A percentile compares a stretch with the other conserved stretches of the same genome.
Conservation (phyloP, 352 stramenopile species). For the Pythium apleroticum region DNA sequence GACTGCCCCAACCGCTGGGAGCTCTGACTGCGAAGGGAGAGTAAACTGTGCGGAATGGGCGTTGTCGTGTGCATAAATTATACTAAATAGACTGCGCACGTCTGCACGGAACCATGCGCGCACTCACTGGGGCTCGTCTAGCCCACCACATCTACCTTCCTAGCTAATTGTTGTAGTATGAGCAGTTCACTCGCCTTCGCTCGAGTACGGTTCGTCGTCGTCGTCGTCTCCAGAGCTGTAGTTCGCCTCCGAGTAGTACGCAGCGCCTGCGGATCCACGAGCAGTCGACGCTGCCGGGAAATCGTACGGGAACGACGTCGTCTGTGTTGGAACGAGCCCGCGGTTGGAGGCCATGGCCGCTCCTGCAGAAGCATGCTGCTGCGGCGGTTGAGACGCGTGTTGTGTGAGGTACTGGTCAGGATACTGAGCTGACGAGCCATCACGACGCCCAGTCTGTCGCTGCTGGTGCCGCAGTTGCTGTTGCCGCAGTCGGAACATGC, state of each 20-base stretch:
- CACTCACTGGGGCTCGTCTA: neutral
- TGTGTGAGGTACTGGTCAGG: neutral
- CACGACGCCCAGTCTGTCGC: neutral
- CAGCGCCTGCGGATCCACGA: constrained; percentile 2
- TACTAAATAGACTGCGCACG: constrained; percentile 29
- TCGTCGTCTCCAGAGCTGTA: constrained; percentile 27
- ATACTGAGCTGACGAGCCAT: neutral
- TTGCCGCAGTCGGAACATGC: constrained; percentile 58
- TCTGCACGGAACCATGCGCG: neutral
- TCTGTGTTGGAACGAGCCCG: neutral
- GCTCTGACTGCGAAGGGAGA: constrained; percentile 31
- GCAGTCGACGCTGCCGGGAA: constrained; percentile 12
- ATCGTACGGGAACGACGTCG: constrained; percentile 25
- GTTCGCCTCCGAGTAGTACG: constrained; percentile 15
- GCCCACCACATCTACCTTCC: neutral
- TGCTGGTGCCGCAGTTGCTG: constrained; percentile 43
- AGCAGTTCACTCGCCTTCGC: constrained; percentile 22
- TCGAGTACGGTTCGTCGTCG: constrained; percentile 25
- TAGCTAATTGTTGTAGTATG: neutral
- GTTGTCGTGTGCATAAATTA: constrained; percentile 31
- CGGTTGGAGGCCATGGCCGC: neutral
- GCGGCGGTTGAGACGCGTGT: neutral
- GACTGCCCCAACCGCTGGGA: constrained; percentile 80
- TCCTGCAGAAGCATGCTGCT: neutral
- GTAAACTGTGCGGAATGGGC: neutral